Base-by-base conservation (phyloP, 208 protist genomes). In the Trypanosoma avium region DNA sequence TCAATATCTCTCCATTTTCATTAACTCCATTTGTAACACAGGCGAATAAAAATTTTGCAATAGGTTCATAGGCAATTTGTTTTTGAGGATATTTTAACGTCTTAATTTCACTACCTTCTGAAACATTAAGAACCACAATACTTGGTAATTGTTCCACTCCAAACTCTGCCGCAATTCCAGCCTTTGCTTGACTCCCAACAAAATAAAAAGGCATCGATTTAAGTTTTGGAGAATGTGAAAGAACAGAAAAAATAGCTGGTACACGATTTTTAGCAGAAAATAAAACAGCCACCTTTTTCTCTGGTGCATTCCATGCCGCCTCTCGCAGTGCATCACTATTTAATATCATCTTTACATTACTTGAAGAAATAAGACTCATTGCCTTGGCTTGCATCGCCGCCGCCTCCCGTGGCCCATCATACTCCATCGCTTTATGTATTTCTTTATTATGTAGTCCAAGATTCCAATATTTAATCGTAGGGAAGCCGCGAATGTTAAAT, bases 401-500 rank as follows among this genome's bases (percentile, higher is more conserved):
- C 12, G 87, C 85, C 5, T 78, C 82, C 27, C 89, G 89, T 35
- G 73, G 71, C 6, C 83, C 75, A 32, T 81, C 61, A 69, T 97
- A 95, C 12, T 97, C 87, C 61, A 77, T 49, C 35, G 87, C 63
- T 13, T 68, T 56, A 12, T 70, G 67, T 12, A 78, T 65, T 4
- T 57, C 61, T 70, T 93, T 93, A 9, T 66, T 66, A n/a, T n/a
- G n/a, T n/a, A n/a, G n/a, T 17, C 88, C 88, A 38, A 81, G 75
- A 47, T 66, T 79, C 85, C 83, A 97, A 65, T 86, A 93, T 75
- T 97, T 97, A 61, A 98, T 88, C n/a, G 93, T 98, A 4, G 96
- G 92, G 62, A 97, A 97, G 15, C 93, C 93, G 21, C 80, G 81
- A 21, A 97, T 65, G 10, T 75, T 71, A 64, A 84, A 96, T 61